A percentile compares a stretch with the other conserved stretches of the same genome.
Evolutionary conservation across 2,329 filamentous ascomycete genomes (phyloP).

Genomic region (Ophiostoma angusticollis): DNA sequence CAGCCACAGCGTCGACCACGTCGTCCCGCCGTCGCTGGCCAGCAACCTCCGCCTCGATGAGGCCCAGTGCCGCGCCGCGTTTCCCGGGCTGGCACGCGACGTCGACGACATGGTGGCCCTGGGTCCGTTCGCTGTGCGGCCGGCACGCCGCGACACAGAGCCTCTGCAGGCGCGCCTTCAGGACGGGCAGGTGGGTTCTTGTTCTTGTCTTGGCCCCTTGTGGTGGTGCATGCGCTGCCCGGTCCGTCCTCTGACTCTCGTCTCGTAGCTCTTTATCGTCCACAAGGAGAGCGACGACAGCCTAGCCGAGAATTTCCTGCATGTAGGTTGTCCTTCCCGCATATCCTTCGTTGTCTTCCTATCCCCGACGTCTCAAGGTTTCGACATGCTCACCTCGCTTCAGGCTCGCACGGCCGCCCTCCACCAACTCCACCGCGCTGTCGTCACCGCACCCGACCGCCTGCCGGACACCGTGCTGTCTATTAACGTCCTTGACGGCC

Average conservation of each 20-base stretch:
- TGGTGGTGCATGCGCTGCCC: no score
- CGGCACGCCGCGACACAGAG: conserved; percentile 19
- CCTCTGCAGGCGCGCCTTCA: conserved; percentile 24
- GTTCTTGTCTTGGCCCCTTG: no score
- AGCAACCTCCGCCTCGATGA: conserved; percentile 12
- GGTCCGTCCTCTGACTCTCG: no score
- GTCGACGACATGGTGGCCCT: conserved; percentile 25
- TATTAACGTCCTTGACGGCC: conserved; percentile 38
- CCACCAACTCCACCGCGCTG: conserved; percentile 9
- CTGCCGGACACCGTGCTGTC: conserved; percentile 39
- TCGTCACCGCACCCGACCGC: conserved; percentile 25
- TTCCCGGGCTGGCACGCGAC: conserved; percentile 27
- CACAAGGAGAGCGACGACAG: conserved; percentile 1
- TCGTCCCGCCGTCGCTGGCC: no score
- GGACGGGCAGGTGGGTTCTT: conserved; percentile 22
- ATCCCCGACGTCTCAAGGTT: no score
- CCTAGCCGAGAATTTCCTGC: neutral
- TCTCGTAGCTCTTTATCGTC: conserved; percentile 5
- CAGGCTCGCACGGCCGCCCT: conserved; percentile 5
- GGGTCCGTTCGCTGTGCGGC: conserved; percentile 24
- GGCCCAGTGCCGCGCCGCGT: conserved; percentile 24
- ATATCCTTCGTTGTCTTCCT: no score
- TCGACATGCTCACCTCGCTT: no score
- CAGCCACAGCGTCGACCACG: neutral
- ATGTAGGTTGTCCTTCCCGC: neutral